phyloP scores from a whole-genome alignment of 495 filamentous ascomycete genomes.

The Aspergillus olivimuriae region DNA sequence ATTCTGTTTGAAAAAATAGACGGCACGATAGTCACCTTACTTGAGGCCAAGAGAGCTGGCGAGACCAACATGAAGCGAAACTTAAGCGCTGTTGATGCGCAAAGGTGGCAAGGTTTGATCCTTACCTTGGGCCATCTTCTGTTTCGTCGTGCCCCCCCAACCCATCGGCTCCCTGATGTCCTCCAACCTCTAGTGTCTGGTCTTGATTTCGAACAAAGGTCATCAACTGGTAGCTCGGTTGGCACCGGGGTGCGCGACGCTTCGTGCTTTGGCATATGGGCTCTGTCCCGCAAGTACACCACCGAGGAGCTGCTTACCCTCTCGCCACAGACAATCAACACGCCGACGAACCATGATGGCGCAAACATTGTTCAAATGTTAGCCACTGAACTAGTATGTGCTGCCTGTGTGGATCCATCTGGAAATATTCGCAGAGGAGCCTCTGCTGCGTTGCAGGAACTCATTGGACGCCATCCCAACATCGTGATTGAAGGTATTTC shows the following conservation, averaged over 20 bases:
- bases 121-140: slow-evolving; percentile 81
- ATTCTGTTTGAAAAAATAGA: slow-evolving; percentile 56
- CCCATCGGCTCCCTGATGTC: slow-evolving; percentile 58
- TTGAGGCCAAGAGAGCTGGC: slow-evolving; percentile 28
- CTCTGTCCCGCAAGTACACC: slow-evolving; percentile 78
- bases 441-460: slow-evolving; percentile 89
- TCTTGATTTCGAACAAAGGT: slow-evolving; percentile 79
- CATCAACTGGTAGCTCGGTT: slow-evolving; percentile 70
- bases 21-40: slow-evolving; percentile 30
- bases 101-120: slow-evolving; percentile 87
- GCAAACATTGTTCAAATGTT: slow-evolving; percentile 61
- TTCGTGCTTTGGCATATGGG: slow-evolving; percentile 93
- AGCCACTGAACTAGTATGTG: slow-evolving; percentile 69
- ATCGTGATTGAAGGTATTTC: slow-evolving; percentile 72
- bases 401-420: slow-evolving; percentile 80
- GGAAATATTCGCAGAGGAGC: slow-evolving; percentile 90
- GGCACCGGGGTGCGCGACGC: slow-evolving; percentile 95
- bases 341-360: slow-evolving; percentile 17
- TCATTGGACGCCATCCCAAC: slow-evolving; percentile 88
- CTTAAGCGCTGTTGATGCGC: slow-evolving; percentile 64
- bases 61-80: slow-evolving; percentile 44
- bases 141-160: slow-evolving; percentile 68
- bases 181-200: slow-evolving; percentile 65
- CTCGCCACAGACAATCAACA: slow-evolving; percentile 30
- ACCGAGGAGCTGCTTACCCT: slow-evolving; percentile 69